Evolutionary conservation across 2,329 filamentous ascomycete species (phyloP).

Genomic region (Coniochaeta ligniaria): DNA sequence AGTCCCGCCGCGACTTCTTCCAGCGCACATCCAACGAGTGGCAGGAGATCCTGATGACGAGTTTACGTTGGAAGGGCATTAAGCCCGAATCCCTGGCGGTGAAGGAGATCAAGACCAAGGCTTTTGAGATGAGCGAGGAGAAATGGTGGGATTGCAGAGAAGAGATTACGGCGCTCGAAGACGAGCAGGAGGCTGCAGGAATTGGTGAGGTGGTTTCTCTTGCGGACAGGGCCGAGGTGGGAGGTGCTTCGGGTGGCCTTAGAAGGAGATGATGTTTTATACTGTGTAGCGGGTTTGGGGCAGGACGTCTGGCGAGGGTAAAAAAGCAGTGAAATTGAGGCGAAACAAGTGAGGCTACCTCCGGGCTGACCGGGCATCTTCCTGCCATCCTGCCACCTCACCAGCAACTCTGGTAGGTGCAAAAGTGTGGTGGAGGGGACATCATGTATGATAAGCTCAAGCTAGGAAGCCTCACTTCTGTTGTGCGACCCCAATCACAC

Average conservation of each 20-base stretch:
- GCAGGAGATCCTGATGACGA: conserved; percentile 80
- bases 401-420: too few relatives aligned
- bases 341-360: too few relatives aligned
- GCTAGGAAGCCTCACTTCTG: too few relatives aligned
- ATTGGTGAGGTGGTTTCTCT: conserved; percentile 92
- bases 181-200: conserved; percentile 91
- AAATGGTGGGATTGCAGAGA: conserved; percentile 99
- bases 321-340: too few relatives aligned
- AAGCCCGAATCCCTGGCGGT: conserved; percentile 62
- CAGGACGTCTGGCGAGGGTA: too few relatives aligned
- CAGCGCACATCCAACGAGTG: conserved; percentile 78
- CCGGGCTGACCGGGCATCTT: too few relatives aligned
- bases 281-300: background rate
- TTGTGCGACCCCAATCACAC: too few relatives aligned
- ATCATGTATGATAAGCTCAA: too few relatives aligned
- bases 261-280: background rate
- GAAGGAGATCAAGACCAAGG: conserved; percentile 89
- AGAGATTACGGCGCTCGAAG: conserved; percentile 84
- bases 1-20: conserved; percentile 88
- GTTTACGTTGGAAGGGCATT: conserved; percentile 59
- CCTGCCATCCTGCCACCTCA: too few relatives aligned
- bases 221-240: conserved; percentile 59
- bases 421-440: too few relatives aligned
- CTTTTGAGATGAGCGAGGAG: conserved; percentile 85
- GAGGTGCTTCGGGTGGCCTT: conserved; percentile 27